Percentiles rank a stretch among this genome's conserved stretches.
Evolutionary conservation across 306 rosid species (phyloP).

Genomic region (Mucuna pruriens): DNA sequence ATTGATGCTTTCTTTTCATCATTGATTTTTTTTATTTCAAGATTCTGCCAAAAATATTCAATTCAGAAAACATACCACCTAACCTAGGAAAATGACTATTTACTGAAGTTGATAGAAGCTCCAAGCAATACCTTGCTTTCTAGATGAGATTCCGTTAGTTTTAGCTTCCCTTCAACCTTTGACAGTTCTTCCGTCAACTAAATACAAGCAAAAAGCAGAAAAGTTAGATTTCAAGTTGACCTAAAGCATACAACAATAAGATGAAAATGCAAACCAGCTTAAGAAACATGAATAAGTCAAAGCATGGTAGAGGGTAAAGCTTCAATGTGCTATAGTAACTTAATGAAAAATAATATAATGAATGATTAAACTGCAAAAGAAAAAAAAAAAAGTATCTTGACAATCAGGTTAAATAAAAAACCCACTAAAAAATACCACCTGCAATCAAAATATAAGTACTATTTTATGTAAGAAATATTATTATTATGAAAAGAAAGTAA

Average conservation of each 20-base stretch:
- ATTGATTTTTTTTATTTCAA: constrained; percentile 91
- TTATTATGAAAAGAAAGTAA: constrained; percentile 5
- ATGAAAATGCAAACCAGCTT: constrained; percentile 1
- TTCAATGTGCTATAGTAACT: constrained; percentile 6
- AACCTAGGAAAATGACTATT: constrained; percentile 18
- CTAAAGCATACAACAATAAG: constrained; percentile 13
- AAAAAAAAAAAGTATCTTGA: not conserved
- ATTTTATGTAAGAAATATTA: not conserved
- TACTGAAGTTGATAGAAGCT: constrained; percentile 38
- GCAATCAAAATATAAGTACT: constrained; percentile 24
- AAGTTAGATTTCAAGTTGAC: constrained; percentile 33
- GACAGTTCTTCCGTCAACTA: constrained; percentile 90
- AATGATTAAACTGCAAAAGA: constrained; percentile 1
- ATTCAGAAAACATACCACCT: constrained; percentile 25
- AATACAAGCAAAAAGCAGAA: constrained; percentile 28
- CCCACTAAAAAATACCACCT: not conserved
- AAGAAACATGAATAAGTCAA: constrained; percentile 20
- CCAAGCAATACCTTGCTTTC: constrained; percentile 79
- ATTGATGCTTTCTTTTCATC: constrained; percentile 98
- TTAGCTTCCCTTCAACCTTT: constrained; percentile 87
- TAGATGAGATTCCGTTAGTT: constrained; percentile 85
- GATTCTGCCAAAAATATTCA: constrained; percentile 70
- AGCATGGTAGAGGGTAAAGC: constrained; percentile 7
- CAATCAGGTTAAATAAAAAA: constrained; percentile 23
- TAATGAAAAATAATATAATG: not conserved